Base-by-base conservation (phyloP, 129 eudicot genomes). In the Tanacetum coccineum region DNA sequence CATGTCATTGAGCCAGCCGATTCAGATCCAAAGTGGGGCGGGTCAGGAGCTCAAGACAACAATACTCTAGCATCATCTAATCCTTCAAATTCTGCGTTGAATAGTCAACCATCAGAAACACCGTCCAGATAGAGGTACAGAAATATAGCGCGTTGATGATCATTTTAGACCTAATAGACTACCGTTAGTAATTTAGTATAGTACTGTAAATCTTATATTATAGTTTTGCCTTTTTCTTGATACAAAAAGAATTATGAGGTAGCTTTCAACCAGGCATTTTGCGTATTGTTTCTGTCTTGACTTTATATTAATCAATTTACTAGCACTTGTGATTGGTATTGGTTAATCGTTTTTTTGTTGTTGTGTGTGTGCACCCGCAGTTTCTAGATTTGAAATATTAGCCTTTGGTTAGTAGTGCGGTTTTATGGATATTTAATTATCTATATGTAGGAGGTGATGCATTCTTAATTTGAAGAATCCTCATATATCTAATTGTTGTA, bases 31-130 rank as follows among this genome's bases (percentile, higher is more conserved):
- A 89, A 89, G 68, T 89, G 96, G 96, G 89, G 96, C 17, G 85
- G 82, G 9, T 70, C 81, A 17, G 57, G 70, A 6, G 58, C 87
- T 59, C 91, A 78, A 55, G 88, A 85, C 9, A 88, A 81, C 15
- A 85, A 84, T 4, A 65, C 83, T 54, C 20, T 85, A 48, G 62
- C 74, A 2, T 83, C 88, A n/a, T 80, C 93, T 2, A 72, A 82
- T 67, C 89, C 92, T 20, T 85, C 92, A 46, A 88, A 81, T 72
- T 85, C 90, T 13, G 87, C 91, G 0, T 47, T 82, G 78, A 85
- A 85, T 74, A 82, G 91, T 82, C 91, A 88, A 72, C 96, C 96
- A 72, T 85, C 91, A 18, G 96, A 85, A 83, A 85, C 96, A 21
- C 89, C 88, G n/a, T 84, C 95, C 70, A 80, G 95, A 68, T 84